Percentiles rank a stretch among this genome's conserved stretches.
These are phyloP conservation scores for Aspergillus quadricinctus DNA, from an alignment of 2,329 filamentous ascomycete species.

Conservation along the genomic window DNA sequence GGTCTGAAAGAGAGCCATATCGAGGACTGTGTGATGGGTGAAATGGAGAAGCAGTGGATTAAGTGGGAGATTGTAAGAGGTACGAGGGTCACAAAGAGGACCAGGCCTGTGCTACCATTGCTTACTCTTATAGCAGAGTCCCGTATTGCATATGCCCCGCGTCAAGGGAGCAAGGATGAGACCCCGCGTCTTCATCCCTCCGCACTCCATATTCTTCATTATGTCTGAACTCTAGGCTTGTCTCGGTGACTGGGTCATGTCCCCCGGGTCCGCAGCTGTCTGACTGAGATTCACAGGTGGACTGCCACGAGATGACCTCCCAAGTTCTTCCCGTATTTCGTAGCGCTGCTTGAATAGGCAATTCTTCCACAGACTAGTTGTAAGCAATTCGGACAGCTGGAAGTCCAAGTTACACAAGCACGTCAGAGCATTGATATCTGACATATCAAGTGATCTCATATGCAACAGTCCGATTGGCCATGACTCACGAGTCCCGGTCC, in stretches of 20 bases:
- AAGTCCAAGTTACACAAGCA: not conserved
- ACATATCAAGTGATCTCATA: not conserved
- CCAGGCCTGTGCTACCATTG: not conserved
- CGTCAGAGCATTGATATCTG: not conserved
- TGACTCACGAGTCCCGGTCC: not conserved
- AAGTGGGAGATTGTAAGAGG: not conserved
- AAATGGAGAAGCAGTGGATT: not conserved
- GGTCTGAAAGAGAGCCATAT: constrained; percentile 32
- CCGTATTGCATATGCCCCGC: not conserved
- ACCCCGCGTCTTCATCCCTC: not conserved
- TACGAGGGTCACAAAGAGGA: not conserved
- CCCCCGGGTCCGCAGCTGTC: not conserved
- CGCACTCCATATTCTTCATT: not conserved
- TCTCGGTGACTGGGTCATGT: not conserved
- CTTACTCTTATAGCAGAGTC: not conserved
- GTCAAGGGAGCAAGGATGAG: not conserved
- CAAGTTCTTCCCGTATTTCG: too few species aligned
- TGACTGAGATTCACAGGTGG: not conserved
- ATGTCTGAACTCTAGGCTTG: not conserved
- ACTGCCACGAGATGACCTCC: not conserved
- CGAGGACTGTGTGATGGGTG: not conserved
- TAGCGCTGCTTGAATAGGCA: not conserved
- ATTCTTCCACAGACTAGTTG: not conserved
- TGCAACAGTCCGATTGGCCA: not conserved
- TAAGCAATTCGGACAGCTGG: not conserved